Evolutionary conservation across 2,329 filamentous ascomycete genomes (phyloP).

Genomic region (Ilyonectria robusta): DNA sequence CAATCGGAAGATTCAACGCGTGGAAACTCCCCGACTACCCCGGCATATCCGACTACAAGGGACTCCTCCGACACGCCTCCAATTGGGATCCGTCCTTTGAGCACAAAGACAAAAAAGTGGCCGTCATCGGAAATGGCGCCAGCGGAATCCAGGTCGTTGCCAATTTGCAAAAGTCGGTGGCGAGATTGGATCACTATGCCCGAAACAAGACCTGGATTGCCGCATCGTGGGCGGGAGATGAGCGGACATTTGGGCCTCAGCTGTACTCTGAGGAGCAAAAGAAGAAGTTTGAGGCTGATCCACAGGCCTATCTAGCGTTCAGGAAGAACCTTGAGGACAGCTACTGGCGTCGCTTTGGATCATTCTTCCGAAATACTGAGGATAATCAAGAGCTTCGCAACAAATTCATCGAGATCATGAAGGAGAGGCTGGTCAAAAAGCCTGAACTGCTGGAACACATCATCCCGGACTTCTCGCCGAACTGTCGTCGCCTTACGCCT

Average conservation of each 20-base stretch:
- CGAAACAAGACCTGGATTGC: slow-evolving; percentile 79
- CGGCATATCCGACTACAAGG: slow-evolving; percentile 69
- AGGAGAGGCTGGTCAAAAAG: slow-evolving; percentile 65
- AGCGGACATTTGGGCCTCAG: slow-evolving; percentile 70
- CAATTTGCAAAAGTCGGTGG: slow-evolving; percentile 64
- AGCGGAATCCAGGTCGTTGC: slow-evolving; percentile 71
- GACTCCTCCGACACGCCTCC: slow-evolving; percentile 71
- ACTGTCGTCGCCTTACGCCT: slow-evolving; percentile 76
- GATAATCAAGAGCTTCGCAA: slow-evolving; percentile 64
- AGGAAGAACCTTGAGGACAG: slow-evolving; percentile 70
- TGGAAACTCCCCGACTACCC: slow-evolving; percentile 75
- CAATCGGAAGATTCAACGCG: slow-evolving; percentile 76
- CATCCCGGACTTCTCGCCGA: slow-evolving; percentile 74
- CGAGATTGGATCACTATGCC: slow-evolving; percentile 74
- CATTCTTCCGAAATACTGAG: slow-evolving; percentile 67
- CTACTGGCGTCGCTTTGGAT: slow-evolving; percentile 72
- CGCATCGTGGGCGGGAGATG: slow-evolving; percentile 69
- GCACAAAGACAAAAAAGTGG: slow-evolving; percentile 64
- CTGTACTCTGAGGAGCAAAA: slow-evolving; percentile 69
- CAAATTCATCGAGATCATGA: slow-evolving; percentile 65
- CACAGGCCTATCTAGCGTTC: slow-evolving; percentile 71
- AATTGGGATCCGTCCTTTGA: slow-evolving; percentile 70
- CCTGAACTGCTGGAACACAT: slow-evolving; percentile 69
- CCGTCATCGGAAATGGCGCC: slow-evolving; percentile 75
- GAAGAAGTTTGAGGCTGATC: slow-evolving; percentile 69